These are phyloP conservation scores for Arthrobotrys sphaeroides DNA, from an alignment of 2,329 filamentous ascomycete species.

Conservation along the genomic window DNA sequence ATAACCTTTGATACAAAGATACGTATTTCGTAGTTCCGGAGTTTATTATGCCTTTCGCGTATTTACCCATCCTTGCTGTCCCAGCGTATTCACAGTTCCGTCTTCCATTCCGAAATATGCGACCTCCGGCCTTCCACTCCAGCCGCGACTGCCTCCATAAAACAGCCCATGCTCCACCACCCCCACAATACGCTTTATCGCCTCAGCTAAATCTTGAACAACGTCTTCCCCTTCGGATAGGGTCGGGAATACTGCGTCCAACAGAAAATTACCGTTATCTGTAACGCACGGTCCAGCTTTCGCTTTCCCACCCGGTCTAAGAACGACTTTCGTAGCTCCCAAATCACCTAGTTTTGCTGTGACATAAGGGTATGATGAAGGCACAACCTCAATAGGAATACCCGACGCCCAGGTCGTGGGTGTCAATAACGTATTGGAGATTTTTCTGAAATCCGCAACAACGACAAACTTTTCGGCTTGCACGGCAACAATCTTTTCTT, in stretches of 20 bases:
- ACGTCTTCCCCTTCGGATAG: constrained; percentile 69
- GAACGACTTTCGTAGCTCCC: constrained; percentile 74
- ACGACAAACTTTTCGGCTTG: constrained; percentile 86
- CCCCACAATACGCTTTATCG: constrained; percentile 82
- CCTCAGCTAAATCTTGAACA: constrained; percentile 75
- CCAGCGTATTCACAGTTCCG: constrained; percentile 67
- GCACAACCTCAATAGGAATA: constrained; percentile 93
- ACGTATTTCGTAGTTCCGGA: no score
- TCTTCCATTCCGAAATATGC: constrained; percentile 94
- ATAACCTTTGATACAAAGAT: no score
- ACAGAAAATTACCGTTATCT: constrained; percentile 86
- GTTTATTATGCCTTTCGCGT: background rate
- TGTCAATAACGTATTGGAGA: constrained; percentile 76
- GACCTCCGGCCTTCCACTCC: constrained; percentile 88
- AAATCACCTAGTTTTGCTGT: constrained; percentile 76
- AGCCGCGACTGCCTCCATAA: constrained; percentile 70
- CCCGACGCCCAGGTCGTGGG: constrained; percentile 76
- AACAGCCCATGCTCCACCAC: constrained; percentile 94
- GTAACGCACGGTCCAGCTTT: constrained; percentile 87
- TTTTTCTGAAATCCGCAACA: constrained; percentile 93
- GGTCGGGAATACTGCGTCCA: constrained; percentile 80
- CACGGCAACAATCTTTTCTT: constrained; percentile 94
- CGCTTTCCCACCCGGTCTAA: constrained; percentile 76
- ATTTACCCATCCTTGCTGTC: background rate
- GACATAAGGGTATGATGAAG: constrained; percentile 80